Evolutionary conservation across 2,329 filamentous ascomycete genomes (phyloP), one percentile per base, ranked within the genome.

Genomic region (Penicillium brevicompactum): DNA sequence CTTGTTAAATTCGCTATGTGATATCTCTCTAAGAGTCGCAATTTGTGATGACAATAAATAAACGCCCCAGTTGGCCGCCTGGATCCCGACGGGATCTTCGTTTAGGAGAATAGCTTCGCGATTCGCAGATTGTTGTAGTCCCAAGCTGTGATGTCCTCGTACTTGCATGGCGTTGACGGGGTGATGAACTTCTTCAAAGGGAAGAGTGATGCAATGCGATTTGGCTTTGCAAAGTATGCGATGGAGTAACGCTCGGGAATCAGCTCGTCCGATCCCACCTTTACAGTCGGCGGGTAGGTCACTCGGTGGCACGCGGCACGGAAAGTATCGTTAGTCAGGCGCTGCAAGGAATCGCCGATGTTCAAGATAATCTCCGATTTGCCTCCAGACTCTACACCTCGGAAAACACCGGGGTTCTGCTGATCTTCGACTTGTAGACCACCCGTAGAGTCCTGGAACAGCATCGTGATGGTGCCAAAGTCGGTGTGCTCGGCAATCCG

Each of bases 401-500:
- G 53, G 43, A 58, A 67, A 1, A 16, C 41, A 2, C 61, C 64
- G 4, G 37, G 44, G 2, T 49, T 40, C 11, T 56, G 38, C 24
- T 65, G 62, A 31, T 66, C 60, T 40, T 66, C 61, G 2, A 68
- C 59, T 45, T 68, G 64, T 5, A 66, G 30, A 2, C 62, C 62
- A 18, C 62, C 62, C 1, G 53, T 50, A 0, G 58, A 62, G 30
- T 83, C 80, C 59, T 84, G 80, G 64, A 82, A 82, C 1, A 83
- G 66, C 56, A 84, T 60, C 0, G 81, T 83, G 43, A 83, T 72
- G 5, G 74, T 72, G 9, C 72, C 76, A 71, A 80, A 83, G 59
- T 83, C 82, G 4, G 76, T 80, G 62, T 84, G 81, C 10, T 78
- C 74, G 0, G 79, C 76, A 44, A 82, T 81, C 6, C 81, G 70